Evolutionary conservation across 441 rosid genomes (phyloP).

Genomic region (Arabidopsis hybrid): DNA sequence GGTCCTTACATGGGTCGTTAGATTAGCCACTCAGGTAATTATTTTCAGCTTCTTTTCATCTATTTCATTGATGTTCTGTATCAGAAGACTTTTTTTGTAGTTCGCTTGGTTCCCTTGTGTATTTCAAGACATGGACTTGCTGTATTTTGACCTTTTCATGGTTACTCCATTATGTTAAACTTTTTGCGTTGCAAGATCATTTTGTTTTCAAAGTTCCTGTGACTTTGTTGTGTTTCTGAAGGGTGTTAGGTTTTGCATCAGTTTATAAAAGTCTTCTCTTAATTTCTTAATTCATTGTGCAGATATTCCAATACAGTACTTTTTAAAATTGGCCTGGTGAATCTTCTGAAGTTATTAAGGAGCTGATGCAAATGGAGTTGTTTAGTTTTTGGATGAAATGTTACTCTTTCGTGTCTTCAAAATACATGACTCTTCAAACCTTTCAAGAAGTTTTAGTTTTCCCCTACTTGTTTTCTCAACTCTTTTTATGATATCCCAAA

Average conservation of each 20-base stretch:
- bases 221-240: slow-evolving; percentile 11
- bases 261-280: slow-evolving; percentile 47
- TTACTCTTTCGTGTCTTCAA: slow-evolving; percentile 56
- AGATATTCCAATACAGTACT: slow-evolving; percentile 67
- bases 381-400: slow-evolving; percentile 59
- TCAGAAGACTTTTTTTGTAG: background rate
- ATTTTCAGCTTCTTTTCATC: slow-evolving; percentile 12
- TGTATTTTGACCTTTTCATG: slow-evolving; percentile 10
- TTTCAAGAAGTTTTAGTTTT: slow-evolving; percentile 42
- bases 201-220: background rate
- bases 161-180: background rate
- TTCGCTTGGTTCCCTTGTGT: slow-evolving; percentile 4
- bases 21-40: slow-evolving; percentile 44
- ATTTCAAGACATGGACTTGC: background rate
- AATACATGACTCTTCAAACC: slow-evolving; percentile 61
- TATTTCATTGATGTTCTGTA: slow-evolving; percentile 16
- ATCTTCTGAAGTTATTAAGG: slow-evolving; percentile 76
- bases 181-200: background rate
- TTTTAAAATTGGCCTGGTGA: slow-evolving; percentile 71
- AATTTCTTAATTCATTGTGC: slow-evolving; percentile 61
- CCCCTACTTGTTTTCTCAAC: slow-evolving; percentile 16
- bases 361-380: slow-evolving; percentile 73
- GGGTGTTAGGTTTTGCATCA: slow-evolving; percentile 16
- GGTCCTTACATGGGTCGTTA: slow-evolving; percentile 58
- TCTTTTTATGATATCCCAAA: slow-evolving; percentile 23